Evolutionary conservation across 805 yeast genomes (phyloP), one percentile per base, ranked within the genome.

Genomic region (Lachancea sp.): DNA sequence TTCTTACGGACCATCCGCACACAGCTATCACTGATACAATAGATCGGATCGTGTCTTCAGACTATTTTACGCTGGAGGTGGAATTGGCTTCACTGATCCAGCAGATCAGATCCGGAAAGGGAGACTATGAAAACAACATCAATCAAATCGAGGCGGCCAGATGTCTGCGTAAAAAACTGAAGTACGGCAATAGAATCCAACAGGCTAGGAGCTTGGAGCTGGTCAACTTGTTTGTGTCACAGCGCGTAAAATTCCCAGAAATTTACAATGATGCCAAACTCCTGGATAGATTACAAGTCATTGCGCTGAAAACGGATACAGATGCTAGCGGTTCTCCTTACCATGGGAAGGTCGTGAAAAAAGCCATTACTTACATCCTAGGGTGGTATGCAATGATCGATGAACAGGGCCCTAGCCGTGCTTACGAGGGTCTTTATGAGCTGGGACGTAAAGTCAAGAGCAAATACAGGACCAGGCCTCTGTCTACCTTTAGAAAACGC

Each of bases 151-250:
- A 92, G 59, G 90, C 94, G 2, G 97, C 97, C 0, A 70, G 97
- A 31, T 94, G 96, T 1, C 65, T 92, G 17, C 73, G 98, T 37
- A 92, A 92, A 69, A 78, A 80, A 54, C 65, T 92, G 56, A 92
- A 94, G 64, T 83, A 90, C 56, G 97, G 97, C n/a, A 55, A 70
- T 2, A 56, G 63, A 4, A 62, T 66, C 15, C 82, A 81, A 48
- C 95, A 85, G 58, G 51, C 73, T 39, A 74, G 84, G 34, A 83
- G 95, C 0, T 60, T 88, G 64, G 81, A 54, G 36, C 42, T 82
- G 9, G 60, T 80, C 29, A 84, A 83, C 50, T 63, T 75, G 15
- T 58, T 82, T 17, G 77, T 83, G 2, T 46, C 57, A 9, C 60
- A 58, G 40, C 54, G 55, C 17, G 25, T 59, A 13, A 47, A 41